Base-by-base conservation (phyloP, 75 land plant species). In the Pinus tabuliformis region DNA sequence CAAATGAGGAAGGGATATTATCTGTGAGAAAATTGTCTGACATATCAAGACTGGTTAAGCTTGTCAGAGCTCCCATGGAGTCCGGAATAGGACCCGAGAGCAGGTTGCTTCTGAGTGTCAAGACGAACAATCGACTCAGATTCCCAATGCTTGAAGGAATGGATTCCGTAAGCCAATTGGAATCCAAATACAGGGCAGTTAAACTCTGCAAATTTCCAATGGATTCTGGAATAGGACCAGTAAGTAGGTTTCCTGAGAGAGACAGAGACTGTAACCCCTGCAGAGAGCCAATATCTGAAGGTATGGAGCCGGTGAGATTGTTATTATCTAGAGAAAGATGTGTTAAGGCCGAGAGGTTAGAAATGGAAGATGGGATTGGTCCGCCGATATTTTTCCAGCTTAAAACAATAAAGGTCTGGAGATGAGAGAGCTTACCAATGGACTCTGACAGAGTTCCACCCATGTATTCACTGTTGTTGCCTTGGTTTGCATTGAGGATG, bases 1-100 rank as follows among this genome's bases (percentile, higher is more conserved):
- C 72, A 9, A 68, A 8, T 3, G 72, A 39, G 11, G 49, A 39
- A 39, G 85, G 85, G 42, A 83, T 56, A 33, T 56, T 24, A 30
- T 79, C 85, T 28, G 72, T 82, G 20, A 83, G 78, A 24, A 18
- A 33, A 56, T 83, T 83, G 56, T 70, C 52, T 3, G 85, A 65
- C 24, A 60, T 60, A 21, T 60, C 62, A 20, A 60, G 21, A 5
- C 62, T 60, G 62, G 2, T 60, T 60, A 60, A 18, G 21, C 62
- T 18, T 60, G 20, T 60, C n/a, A 60, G 62, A 21, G 20, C 21
- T 18, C 62, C 20, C 62, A 60, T 20, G 62, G 62, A 18, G 20
- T 60, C 62, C 9, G 62, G 62, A 60, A 60, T 60, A 18, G 20
- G 6, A 21, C 62, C 62, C 22, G 62, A 20, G n/a, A 60, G 20